Evolutionary conservation across 305 asterid genomes (phyloP).

Genomic region (Stenogyne calaminthoides): DNA sequence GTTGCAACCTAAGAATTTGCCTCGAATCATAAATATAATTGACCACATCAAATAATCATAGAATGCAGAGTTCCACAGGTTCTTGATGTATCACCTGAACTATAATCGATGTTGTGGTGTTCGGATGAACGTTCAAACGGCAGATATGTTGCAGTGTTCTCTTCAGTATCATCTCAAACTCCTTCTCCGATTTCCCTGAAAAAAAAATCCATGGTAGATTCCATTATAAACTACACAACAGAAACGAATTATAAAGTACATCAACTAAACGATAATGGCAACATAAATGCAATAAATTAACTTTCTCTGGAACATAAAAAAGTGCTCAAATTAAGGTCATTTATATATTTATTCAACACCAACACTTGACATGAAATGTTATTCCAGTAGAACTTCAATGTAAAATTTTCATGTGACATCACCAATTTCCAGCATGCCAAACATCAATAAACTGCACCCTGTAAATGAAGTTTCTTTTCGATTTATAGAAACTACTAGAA

Average conservation of each 20-base stretch:
- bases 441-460: not conserved
- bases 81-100: slow-evolving; percentile 57
- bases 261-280: not conserved
- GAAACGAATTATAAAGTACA: not conserved
- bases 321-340: slow-evolving; percentile 6
- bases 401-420: not conserved
- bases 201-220: slow-evolving; percentile 19
- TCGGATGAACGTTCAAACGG: slow-evolving; percentile 74
- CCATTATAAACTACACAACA: slow-evolving; percentile 19
- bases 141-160: slow-evolving; percentile 76
- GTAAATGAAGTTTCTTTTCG: not conserved
- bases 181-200: slow-evolving; percentile 80
- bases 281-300: not conserved
- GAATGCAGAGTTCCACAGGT: not conserved
- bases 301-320: slow-evolving; percentile 1
- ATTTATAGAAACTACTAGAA: not conserved
- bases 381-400: not conserved
- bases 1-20: not conserved
- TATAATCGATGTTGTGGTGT: slow-evolving; percentile 78
- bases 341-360: not conserved
- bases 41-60: not conserved
- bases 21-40: not conserved
- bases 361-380: not conserved
- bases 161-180: slow-evolving; percentile 90
- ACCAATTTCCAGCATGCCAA: slow-evolving; percentile 1